phyloP scores from a whole-genome alignment of 1,139 yeast genomes.

The Taphrina populina region DNA sequence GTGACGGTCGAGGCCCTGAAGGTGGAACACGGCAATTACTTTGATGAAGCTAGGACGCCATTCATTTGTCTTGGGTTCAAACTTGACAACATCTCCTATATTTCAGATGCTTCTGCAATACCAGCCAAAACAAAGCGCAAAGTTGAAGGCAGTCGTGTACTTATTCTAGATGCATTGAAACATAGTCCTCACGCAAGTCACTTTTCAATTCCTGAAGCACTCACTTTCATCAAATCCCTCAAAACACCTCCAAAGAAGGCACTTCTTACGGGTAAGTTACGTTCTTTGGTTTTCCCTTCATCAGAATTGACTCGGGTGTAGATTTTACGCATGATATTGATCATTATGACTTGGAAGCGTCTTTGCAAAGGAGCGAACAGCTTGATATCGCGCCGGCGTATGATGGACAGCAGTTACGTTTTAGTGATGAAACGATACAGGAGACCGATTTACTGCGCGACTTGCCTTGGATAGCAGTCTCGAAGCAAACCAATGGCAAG shows the following conservation, averaged over 20 bases:
- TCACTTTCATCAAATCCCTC: conserved; percentile 41
- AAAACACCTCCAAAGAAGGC: conserved; percentile 69
- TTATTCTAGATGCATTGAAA: conserved; percentile 35
- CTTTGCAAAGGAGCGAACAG: conserved; percentile 10
- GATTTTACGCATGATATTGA: conserved; percentile 70
- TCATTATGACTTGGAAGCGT: conserved; percentile 41
- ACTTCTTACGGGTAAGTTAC: conserved; percentile 49
- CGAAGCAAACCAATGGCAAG: conserved; percentile 10
- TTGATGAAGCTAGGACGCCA: conserved; percentile 30
- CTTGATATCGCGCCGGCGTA: conserved; percentile 24
- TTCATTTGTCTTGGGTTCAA: conserved; percentile 36
- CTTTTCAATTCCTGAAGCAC: conserved; percentile 35
- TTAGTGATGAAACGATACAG: neutral
- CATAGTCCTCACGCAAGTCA: conserved; percentile 35
- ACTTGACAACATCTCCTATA: conserved; percentile 35
- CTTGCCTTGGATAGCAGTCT: conserved; percentile 18
- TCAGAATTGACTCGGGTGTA: neutral
- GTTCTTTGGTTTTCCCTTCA: neutral
- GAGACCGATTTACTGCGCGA: conserved; percentile 19
- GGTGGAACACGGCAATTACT: conserved; percentile 37
- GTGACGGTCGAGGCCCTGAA: conserved; percentile 33
- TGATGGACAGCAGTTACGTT: conserved; percentile 38
- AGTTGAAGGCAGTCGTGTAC: conserved; percentile 34
- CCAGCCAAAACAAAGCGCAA: conserved; percentile 29
- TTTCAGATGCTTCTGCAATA: conserved; percentile 35